Evolutionary conservation across 805 yeast species (phyloP).

Genomic region (Schwanniomyces pseudopolymorphus): DNA sequence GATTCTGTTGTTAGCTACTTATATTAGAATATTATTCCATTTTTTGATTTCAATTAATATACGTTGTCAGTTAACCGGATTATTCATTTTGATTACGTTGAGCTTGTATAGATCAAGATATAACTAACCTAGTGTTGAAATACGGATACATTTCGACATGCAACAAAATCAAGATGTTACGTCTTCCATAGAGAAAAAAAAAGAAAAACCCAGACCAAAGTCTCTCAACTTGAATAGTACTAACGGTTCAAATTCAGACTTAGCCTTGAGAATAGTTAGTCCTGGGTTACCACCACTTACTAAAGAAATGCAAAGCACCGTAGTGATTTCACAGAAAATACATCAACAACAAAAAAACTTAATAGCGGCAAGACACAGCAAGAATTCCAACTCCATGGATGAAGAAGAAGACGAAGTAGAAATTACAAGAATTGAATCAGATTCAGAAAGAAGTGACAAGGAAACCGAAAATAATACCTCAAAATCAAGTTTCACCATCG

Average conservation of each 20-base stretch:
- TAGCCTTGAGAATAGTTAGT: constrained; percentile 32
- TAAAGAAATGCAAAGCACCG: constrained; percentile 32
- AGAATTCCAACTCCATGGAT: too few relatives aligned
- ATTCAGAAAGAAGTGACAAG: constrained; percentile 2
- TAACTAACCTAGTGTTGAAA: background rate
- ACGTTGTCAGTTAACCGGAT: background rate
- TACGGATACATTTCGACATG: background rate
- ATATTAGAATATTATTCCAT: background rate
- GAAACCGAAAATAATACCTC: background rate
- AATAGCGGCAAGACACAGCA: constrained; percentile 26
- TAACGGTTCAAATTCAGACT: constrained; percentile 15
- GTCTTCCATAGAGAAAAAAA: background rate
- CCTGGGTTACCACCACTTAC: constrained; percentile 33
- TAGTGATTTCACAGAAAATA: constrained; percentile 29
- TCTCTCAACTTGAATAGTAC: constrained; percentile 14
- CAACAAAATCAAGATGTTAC: background rate
- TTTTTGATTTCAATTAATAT: background rate
- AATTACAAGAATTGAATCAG: background rate
- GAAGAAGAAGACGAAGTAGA: background rate
- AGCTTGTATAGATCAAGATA: background rate
- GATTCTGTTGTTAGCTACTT: background rate
- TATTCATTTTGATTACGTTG: background rate
- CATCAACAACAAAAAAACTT: constrained; percentile 31
- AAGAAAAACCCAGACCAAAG: constrained; percentile 19
- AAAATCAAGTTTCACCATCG: background rate